These are phyloP conservation scores for Colletotrichum spinosum DNA, from an alignment of 2,329 filamentous ascomycete genomes.

Conservation along the genomic window DNA sequence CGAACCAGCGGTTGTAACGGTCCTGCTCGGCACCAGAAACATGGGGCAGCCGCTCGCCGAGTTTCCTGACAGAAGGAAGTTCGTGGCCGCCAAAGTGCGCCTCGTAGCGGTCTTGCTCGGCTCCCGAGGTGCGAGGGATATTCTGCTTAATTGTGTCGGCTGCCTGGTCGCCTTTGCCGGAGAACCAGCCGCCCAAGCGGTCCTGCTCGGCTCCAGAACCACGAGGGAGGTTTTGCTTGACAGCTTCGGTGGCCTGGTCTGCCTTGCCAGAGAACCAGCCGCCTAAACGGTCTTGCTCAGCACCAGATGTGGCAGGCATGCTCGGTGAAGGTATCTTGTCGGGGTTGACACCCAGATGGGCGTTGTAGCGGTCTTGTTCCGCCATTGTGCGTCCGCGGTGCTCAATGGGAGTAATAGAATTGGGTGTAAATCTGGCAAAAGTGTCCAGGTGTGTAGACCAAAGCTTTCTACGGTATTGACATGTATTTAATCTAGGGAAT, in stretches of 20 bases:
- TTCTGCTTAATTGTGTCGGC: conserved; percentile 28
- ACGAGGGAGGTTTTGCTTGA: background rate
- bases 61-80: conserved; percentile 8
- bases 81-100: conserved; percentile 40
- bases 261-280: conserved; percentile 39
- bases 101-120: conserved; percentile 42
- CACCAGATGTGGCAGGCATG: conserved; percentile 31
- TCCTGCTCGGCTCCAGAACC: conserved; percentile 33
- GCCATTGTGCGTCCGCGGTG: conserved; percentile 30
- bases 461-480: background rate
- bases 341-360: conserved; percentile 35
- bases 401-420: conserved; percentile 16
- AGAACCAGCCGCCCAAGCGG: conserved; percentile 31
- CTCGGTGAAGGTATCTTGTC: conserved; percentile 28
- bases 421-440: background rate
- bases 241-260: too few species aligned
- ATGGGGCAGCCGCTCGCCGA: conserved; percentile 26
- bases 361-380: conserved; percentile 40
- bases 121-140: conserved; percentile 33
- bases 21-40: conserved; percentile 37
- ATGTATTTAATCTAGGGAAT: conserved; percentile 5
- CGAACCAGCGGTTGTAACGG: conserved; percentile 39
- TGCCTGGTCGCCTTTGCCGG: conserved; percentile 25
- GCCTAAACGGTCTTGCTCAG: conserved; percentile 31
- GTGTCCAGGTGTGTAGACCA: background rate